Percentiles rank a stretch among this genome's conserved stretches.
Evolutionary conservation across 148 eudicot genomes (phyloP).

Genomic region (Hydrangea macrophylla): DNA sequence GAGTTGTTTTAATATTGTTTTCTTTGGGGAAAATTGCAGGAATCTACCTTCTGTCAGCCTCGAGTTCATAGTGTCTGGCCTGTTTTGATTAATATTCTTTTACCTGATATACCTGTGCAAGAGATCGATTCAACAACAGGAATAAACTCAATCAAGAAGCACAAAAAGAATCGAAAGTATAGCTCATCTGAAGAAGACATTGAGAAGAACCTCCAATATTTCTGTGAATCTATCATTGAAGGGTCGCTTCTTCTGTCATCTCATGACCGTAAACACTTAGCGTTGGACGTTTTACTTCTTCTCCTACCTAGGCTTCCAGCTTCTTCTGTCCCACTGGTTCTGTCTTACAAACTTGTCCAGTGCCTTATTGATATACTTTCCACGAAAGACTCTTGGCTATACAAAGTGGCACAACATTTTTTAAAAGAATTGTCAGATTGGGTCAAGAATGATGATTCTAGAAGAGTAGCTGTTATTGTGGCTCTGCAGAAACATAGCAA

Average conservation of each 20-base stretch:
- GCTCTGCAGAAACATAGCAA: conserved; percentile 90
- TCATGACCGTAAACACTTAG: conserved; percentile 90
- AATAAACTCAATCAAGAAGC: conserved; percentile 56
- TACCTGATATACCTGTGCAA: conserved; percentile 58
- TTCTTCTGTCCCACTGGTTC: conserved; percentile 53
- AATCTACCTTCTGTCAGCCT: conserved; percentile 90
- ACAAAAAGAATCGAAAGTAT: conserved; percentile 70
- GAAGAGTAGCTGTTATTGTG: conserved; percentile 66
- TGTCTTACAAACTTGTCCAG: conserved; percentile 80
- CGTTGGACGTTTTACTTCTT: conserved; percentile 73
- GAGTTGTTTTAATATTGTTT: not conserved
- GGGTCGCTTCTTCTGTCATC: conserved; percentile 75
- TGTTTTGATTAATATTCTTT: conserved; percentile 52
- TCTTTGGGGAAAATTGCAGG: conserved; percentile 42
- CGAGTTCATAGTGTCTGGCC: conserved; percentile 94
- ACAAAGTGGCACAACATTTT: conserved; percentile 75
- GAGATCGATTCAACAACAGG: conserved; percentile 50
- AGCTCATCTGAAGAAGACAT: conserved; percentile 76
- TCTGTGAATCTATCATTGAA: conserved; percentile 73
- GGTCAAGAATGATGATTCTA: conserved; percentile 68
- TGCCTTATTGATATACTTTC: conserved; percentile 80
- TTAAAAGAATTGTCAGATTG: conserved; percentile 62
- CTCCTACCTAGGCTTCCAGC: conserved; percentile 88
- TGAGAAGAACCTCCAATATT: conserved; percentile 52
- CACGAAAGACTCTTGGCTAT: conserved; percentile 79